A percentile compares a stretch with the other conserved stretches of the same genome.
These are phyloP conservation scores for Basipetospora sp. DNA, from an alignment of 2,329 filamentous ascomycete genomes.

Conservation along the genomic window DNA sequence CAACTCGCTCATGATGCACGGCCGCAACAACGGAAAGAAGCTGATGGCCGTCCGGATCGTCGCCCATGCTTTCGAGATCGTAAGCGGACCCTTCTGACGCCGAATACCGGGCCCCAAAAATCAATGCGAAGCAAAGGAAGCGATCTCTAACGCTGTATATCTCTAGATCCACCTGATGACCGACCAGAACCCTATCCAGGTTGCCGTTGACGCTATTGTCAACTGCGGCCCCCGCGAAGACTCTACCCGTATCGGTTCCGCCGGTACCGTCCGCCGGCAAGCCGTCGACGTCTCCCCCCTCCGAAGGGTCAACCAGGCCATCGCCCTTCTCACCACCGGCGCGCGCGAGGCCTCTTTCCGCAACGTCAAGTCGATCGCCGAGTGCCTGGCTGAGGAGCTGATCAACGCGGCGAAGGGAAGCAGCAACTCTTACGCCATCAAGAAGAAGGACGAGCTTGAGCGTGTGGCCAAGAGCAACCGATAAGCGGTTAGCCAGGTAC, in stretches of 20 bases:
- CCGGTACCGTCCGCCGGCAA: slow-evolving; percentile 98
- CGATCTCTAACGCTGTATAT: not conserved
- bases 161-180: slow-evolving; percentile 98
- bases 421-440: slow-evolving; percentile 99
- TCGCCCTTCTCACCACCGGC: slow-evolving; percentile 95
- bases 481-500: slow-evolving; percentile 47
- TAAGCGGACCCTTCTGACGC: slow-evolving; percentile 38
- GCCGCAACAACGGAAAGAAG: slow-evolving; percentile 99
- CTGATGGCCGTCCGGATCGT: slow-evolving; percentile 99
- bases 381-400: slow-evolving; percentile 98
- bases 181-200: slow-evolving; percentile 99
- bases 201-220: slow-evolving; percentile 98
- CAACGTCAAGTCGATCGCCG: slow-evolving; percentile 99
- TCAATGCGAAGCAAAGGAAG: slow-evolving; percentile 1
- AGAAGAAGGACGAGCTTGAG: slow-evolving; percentile 99
- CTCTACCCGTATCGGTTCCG: slow-evolving; percentile 97
- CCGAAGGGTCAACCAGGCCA: slow-evolving; percentile 99
- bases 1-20: slow-evolving; percentile 99
- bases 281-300: slow-evolving; percentile 99
- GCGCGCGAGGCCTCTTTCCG: slow-evolving; percentile 97
- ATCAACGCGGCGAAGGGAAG: slow-evolving; percentile 99
- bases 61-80: slow-evolving; percentile 97
- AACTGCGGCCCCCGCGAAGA: slow-evolving; percentile 99
- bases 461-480: slow-evolving; percentile 99
- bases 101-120: too few species aligned